A percentile compares a stretch with the other conserved stretches of the same genome.
phyloP scores from a whole-genome alignment of 345 rosid genomes.

The Euphorbia pulcherrima region DNA sequence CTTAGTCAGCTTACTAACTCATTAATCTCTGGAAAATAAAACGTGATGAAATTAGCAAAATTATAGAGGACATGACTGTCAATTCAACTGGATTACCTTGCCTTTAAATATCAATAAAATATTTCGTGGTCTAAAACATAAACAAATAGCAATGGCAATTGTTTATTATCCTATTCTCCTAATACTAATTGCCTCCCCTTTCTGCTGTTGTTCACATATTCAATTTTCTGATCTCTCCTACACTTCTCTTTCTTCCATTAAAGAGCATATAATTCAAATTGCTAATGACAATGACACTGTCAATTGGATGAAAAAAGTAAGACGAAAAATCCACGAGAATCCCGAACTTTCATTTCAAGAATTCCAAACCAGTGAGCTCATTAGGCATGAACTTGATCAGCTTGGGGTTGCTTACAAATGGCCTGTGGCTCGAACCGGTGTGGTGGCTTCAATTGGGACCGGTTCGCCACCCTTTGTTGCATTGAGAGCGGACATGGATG shows the following conservation, averaged over 20 bases:
- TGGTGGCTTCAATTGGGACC: constrained; percentile 53
- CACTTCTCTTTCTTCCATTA: constrained; percentile 8
- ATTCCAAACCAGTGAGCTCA: constrained; percentile 46
- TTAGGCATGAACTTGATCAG: constrained; percentile 48
- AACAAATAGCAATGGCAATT: constrained; percentile 3
- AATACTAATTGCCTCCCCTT: background rate
- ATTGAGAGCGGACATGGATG: constrained; percentile 71
- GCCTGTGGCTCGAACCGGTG: constrained; percentile 59
- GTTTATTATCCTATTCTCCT: background rate
- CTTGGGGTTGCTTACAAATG: constrained; percentile 49
- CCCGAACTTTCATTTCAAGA: constrained; percentile 65
- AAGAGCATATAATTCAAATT: constrained; percentile 26
- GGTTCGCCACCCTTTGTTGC: constrained; percentile 57
- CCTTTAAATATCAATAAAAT: background rate
- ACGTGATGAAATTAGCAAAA: too few species aligned
- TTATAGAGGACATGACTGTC: too few species aligned
- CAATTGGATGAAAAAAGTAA: constrained; percentile 39
- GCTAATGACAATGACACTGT: constrained; percentile 35
- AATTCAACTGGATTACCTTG: background rate
- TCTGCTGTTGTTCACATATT: constrained; percentile 13
- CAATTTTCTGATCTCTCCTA: background rate
- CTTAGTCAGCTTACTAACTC: too few species aligned
- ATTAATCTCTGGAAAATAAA: too few species aligned
- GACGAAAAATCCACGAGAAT: constrained; percentile 54
- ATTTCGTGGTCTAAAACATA: background rate